Evolutionary conservation across 805 yeast species (phyloP), one percentile per base, ranked within the genome.

Genomic region (Nakazawaea wyomingensis): DNA sequence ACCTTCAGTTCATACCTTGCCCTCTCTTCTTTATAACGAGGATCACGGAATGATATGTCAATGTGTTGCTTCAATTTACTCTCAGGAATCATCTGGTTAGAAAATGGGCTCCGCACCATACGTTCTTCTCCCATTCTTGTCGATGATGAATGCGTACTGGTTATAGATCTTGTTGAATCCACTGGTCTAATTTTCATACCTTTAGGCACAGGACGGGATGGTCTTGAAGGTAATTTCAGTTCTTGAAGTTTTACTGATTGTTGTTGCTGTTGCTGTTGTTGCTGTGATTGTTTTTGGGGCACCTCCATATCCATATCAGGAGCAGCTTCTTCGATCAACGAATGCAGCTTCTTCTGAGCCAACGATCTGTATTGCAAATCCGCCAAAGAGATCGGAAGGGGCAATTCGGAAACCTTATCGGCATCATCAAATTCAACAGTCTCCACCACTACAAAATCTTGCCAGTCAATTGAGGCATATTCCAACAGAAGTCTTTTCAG

Each of bases 401-500:
- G 69, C 39, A 81, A 62, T 39, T 78, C 82, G 4, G 76, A 70
- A 9, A 72, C 75, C 46, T 71, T 68, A 57, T 82, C 89, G 5
- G 76, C 60, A 2, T 77, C 79, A 13, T 76, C 76, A 50, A 88
- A 82, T 38, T 72, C 78, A 11, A 89, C 68, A 2, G 82, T 78
- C 39, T 80, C 87, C 6, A 86, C 82, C 14, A 86, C 68, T 2
- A 72, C 68, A 55, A 90, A 91, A 48, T 85, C 86, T 44, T 81
- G 80, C 99, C 99, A 91, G 61, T 90, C 89, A 18, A 88, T 80
- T 8, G 84, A 74, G 0, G 90, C 87, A 61, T 72, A 86, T 33
- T 74, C 80, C 4, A 78, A 50, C 45, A 70, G 71, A 31, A 74
- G 71, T 35, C 58, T 50, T 35, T 56, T 60, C 39, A 42, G 58